Conservation (phyloP, 768 basidiomycete species). For the Boletellus ananiceps region DNA sequence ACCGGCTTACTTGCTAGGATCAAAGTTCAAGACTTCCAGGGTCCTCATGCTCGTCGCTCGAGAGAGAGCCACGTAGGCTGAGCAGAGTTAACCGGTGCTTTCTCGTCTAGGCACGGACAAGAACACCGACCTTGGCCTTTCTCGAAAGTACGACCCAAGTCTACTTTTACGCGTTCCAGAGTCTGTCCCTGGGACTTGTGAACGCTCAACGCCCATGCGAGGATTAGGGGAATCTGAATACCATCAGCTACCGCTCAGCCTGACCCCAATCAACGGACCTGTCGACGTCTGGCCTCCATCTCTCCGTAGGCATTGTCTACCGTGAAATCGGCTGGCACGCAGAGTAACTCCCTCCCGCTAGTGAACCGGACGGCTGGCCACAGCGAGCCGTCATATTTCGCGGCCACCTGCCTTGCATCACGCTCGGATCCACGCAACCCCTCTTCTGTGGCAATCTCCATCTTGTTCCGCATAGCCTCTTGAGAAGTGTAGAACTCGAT, state of each 20-base stretch:
- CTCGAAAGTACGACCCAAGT: constrained; percentile 73
- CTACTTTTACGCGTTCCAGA: constrained; percentile 75
- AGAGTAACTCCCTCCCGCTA: constrained; percentile 42
- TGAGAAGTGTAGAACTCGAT: constrained; percentile 40
- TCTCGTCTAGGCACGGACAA: not conserved
- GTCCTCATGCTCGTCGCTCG: constrained; percentile 64
- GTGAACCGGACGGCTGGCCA: constrained; percentile 66
- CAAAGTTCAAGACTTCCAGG: constrained; percentile 63
- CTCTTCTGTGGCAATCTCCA: constrained; percentile 36
- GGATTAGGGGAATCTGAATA: constrained; percentile 49
- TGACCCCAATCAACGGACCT: constrained; percentile 37
- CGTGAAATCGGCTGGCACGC: constrained; percentile 57
- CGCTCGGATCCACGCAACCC: constrained; percentile 30
- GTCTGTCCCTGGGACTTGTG: constrained; percentile 94
- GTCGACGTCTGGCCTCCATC: constrained; percentile 55
- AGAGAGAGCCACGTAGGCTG: constrained; percentile 70
- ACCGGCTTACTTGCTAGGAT: constrained; percentile 47
- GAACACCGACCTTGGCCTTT: constrained; percentile 60
- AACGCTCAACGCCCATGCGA: constrained; percentile 86
- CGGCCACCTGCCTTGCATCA: constrained; percentile 10
- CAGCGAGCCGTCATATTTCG: constrained; percentile 23
- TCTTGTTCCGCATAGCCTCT: constrained; percentile 39
- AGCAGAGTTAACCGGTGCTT: not conserved
- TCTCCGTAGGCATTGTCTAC: constrained; percentile 55
- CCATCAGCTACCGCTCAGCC: constrained; percentile 15